Conservation (phyloP, 176 grass and related monocot genomes). For the Pontederia crassipes region DNA sequence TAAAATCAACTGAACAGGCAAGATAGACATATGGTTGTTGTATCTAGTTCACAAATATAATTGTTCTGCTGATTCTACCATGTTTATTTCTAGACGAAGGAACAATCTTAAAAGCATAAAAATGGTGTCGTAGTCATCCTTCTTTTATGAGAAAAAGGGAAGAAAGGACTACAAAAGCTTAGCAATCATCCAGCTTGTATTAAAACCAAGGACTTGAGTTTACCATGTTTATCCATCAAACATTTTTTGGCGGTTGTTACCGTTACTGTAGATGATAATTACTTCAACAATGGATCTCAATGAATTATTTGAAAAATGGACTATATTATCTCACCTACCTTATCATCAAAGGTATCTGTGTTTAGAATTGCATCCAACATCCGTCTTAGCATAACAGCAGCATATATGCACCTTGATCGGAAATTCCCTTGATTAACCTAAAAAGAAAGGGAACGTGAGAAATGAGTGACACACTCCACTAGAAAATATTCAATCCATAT, state of each 20-base stretch:
- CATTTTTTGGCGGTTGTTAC: no score
- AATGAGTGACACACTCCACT: not conserved
- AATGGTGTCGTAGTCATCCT: no score
- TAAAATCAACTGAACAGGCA: no score
- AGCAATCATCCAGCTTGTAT: no score
- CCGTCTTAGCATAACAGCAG: constrained; percentile 83
- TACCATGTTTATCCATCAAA: no score
- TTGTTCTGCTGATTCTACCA: no score
- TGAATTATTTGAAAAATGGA: not conserved
- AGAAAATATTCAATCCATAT: not conserved
- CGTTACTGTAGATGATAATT: not conserved
- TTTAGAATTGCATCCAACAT: constrained; percentile 91
- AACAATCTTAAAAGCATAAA: no score
- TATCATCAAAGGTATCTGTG: constrained; percentile 86
- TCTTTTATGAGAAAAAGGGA: no score
- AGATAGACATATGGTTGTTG: not conserved
- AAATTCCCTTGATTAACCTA: constrained; percentile 61
- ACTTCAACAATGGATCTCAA: not conserved
- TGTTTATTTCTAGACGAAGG: no score
- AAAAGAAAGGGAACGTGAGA: constrained; percentile 10
- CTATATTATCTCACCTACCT: constrained; percentile 30
- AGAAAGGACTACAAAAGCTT: no score
- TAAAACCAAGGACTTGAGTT: no score
- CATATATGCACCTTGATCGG: constrained; percentile 74
- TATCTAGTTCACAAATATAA: not conserved